phyloP scores from a whole-genome alignment of 169 alveolate genomes.

The Plasmodium berghei region DNA sequence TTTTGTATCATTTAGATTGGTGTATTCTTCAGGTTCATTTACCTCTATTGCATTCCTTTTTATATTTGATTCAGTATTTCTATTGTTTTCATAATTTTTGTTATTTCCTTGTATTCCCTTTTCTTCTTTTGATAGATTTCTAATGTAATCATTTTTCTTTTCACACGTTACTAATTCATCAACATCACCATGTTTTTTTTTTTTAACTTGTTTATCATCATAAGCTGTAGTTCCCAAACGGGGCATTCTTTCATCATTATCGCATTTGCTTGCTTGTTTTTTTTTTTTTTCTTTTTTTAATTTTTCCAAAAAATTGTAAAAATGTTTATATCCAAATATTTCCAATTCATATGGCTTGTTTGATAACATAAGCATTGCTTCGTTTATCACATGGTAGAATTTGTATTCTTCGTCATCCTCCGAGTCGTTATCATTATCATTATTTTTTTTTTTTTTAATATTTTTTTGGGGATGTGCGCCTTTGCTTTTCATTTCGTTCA shows the following conservation, averaged over 20 bases:
- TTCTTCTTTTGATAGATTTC: background rate
- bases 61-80: background rate
- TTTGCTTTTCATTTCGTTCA: background rate
- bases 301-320: conserved; percentile 42
- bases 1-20: background rate
- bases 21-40: background rate
- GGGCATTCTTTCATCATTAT: background rate
- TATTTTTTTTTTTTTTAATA: background rate
- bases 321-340: conserved; percentile 26
- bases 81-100: background rate
- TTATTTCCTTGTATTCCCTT: background rate
- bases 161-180: background rate
- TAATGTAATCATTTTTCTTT: background rate
- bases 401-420: conserved; percentile 16
- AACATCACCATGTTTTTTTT: background rate
- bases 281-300: background rate
- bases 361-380: conserved; percentile 57
- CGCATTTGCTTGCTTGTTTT: background rate
- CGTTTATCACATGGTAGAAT: conserved; percentile 43
- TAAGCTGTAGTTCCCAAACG: background rate
- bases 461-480: background rate
- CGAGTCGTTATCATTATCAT: too few relatives aligned
- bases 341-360: conserved; percentile 65
- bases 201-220: background rate
- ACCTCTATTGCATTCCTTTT: background rate